phyloP scores from a whole-genome alignment of 441 rosid genomes.

The Populus hybrid region DNA sequence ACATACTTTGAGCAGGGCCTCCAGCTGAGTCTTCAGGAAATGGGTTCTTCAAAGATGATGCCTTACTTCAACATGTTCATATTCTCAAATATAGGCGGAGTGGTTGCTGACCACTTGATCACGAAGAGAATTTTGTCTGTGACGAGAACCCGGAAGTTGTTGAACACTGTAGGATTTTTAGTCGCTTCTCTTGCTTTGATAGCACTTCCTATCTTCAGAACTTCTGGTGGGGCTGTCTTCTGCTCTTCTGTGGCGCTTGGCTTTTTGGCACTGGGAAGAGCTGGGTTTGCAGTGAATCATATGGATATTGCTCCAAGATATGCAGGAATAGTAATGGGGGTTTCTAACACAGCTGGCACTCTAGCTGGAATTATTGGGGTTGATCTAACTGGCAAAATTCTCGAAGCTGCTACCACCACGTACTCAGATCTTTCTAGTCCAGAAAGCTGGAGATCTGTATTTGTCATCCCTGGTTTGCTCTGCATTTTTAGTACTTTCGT shows the following conservation, averaged over 20 bases:
- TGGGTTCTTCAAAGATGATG: slow-evolving; percentile 96
- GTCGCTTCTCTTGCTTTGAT: slow-evolving; percentile 80
- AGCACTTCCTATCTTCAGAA: slow-evolving; percentile 74
- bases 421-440: slow-evolving; percentile 81
- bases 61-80: slow-evolving; percentile 94
- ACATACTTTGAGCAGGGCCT: slow-evolving; percentile 91
- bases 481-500: slow-evolving; percentile 72
- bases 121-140: slow-evolving; percentile 72
- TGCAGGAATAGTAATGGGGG: slow-evolving; percentile 95
- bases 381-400: slow-evolving; percentile 77
- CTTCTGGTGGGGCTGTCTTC: slow-evolving; percentile 64
- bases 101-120: slow-evolving; percentile 80
- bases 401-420: slow-evolving; percentile 68
- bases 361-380: slow-evolving; percentile 93
- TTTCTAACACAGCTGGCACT: slow-evolving; percentile 95
- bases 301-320: slow-evolving; percentile 95
- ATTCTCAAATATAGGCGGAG: slow-evolving; percentile 90
- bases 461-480: slow-evolving; percentile 79
- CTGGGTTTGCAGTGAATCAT: slow-evolving; percentile 94
- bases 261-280: slow-evolving; percentile 83
- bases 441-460: slow-evolving; percentile 86
- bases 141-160: slow-evolving; percentile 70
- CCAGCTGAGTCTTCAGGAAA: slow-evolving; percentile 81
- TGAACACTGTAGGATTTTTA: slow-evolving; percentile 75
- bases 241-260: slow-evolving; percentile 90